Evolutionary conservation across 192 early-diverging fungal genomes (phyloP).

Genomic region (Oehlia diaphana): DNA sequence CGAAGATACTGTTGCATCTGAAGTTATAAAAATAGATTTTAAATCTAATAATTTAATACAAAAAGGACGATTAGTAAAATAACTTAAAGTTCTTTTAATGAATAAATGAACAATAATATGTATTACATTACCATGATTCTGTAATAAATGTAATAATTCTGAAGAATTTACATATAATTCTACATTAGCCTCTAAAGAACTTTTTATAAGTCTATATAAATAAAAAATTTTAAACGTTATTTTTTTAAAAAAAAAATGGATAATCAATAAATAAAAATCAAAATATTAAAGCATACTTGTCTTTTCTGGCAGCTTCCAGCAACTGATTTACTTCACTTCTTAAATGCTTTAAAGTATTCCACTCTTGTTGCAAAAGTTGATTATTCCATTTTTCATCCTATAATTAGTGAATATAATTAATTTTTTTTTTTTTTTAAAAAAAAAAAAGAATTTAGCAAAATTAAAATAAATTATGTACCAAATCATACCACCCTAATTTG

Average conservation of each 20-base stretch:
- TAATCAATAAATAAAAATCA: too few species aligned
- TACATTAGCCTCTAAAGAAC: constrained; percentile 54
- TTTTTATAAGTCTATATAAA: constrained; percentile 40
- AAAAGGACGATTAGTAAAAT: background rate
- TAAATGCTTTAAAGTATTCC: constrained; percentile 42
- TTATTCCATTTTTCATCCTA: constrained; percentile 47
- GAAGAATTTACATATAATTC: constrained; percentile 34
- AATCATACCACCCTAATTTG: constrained; percentile 58
- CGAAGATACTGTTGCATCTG: constrained; percentile 34
- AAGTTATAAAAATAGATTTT: constrained; percentile 50
- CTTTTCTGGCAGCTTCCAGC: constrained; percentile 48
- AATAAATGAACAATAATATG: background rate
- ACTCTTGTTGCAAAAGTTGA: constrained; percentile 41
- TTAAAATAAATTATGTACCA: constrained; percentile 28
- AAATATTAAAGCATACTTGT: constrained; percentile 1
- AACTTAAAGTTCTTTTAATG: background rate
- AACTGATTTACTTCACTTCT: constrained; percentile 50
- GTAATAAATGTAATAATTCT: constrained; percentile 23
- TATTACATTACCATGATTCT: background rate
- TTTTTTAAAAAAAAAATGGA: background rate
- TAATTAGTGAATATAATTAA: background rate
- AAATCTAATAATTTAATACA: constrained; percentile 40
- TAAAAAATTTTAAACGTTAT: background rate
- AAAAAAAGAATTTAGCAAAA: background rate
- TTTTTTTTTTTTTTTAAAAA: too few species aligned